These are phyloP conservation scores for Hyaloperonospora brassicae DNA, from an alignment of 352 stramenopile species.

Conservation along the genomic window DNA sequence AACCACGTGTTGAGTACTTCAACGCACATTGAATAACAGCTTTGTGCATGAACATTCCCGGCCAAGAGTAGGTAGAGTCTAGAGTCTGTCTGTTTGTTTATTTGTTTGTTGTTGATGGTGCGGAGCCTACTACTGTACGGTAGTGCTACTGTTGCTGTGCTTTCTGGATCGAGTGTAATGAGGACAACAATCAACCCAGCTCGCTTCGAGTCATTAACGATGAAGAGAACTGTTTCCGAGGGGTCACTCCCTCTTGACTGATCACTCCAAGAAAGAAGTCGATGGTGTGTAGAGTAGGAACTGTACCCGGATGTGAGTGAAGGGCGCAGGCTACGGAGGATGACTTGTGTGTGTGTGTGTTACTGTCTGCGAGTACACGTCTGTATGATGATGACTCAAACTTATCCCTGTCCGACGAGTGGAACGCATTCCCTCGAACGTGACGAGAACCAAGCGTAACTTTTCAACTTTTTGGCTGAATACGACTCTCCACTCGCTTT, in stretches of 20 bases:
- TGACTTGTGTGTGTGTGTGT: background rate
- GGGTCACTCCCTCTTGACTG: constrained; percentile 85
- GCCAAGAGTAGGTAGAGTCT: constrained; percentile 7
- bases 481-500: constrained; percentile 25
- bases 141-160: too few species aligned
- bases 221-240: constrained; percentile 87
- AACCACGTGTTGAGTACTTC: constrained; percentile 76
- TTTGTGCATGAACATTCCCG: constrained; percentile 76
- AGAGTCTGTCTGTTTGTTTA: constrained; percentile 14
- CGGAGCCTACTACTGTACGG: too few species aligned
- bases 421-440: constrained; percentile 73
- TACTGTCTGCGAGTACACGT: constrained; percentile 8
- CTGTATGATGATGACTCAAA: constrained; percentile 74
- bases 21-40: constrained; percentile 71
- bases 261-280: constrained; percentile 41
- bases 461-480: constrained; percentile 78
- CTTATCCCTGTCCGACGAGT: constrained; percentile 86
- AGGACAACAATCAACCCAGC: constrained; percentile 85
- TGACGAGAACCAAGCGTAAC: constrained; percentile 87
- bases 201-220: constrained; percentile 80
- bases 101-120: constrained; percentile 7
- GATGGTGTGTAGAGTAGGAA: background rate
- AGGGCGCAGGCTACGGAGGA: constrained; percentile 5
- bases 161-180: constrained; percentile 85
- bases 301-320: constrained; percentile 17